These are phyloP conservation scores for Fusarium setosum DNA, from an alignment of 2,329 filamentous ascomycete species.

Conservation along the genomic window DNA sequence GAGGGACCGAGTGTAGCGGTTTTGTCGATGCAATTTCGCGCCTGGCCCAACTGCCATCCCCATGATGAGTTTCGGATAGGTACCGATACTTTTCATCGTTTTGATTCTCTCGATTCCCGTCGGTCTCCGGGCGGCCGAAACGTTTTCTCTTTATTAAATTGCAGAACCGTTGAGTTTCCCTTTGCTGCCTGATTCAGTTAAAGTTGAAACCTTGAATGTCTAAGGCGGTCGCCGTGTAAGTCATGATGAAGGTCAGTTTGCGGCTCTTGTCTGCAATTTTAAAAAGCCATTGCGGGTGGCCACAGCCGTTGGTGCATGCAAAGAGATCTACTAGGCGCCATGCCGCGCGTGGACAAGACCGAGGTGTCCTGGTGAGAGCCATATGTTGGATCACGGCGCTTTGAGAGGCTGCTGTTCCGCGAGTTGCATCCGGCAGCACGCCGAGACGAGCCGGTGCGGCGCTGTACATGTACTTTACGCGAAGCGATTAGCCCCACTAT, in stretches of 20 bases:
- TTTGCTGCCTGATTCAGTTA: constrained; percentile 12
- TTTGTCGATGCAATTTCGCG: constrained; percentile 39
- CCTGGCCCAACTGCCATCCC: constrained; percentile 31
- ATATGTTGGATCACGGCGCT: constrained; percentile 16
- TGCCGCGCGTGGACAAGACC: constrained; percentile 33
- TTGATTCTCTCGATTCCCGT: constrained; percentile 33
- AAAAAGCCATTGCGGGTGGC: constrained; percentile 23
- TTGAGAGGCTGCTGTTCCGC: constrained; percentile 15
- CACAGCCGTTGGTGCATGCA: constrained; percentile 37
- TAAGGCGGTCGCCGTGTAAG: constrained; percentile 12
- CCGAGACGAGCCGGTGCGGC: constrained; percentile 22
- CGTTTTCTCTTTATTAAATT: constrained; percentile 6
- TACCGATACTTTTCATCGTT: constrained; percentile 36
- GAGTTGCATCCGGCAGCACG: constrained; percentile 24
- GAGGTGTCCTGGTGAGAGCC: constrained; percentile 8
- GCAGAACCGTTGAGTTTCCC: constrained; percentile 25
- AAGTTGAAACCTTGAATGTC: constrained; percentile 18
- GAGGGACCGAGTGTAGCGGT: constrained; percentile 14
- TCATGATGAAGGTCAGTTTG: constrained; percentile 19
- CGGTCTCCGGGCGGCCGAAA: constrained; percentile 37
- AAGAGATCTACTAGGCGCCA: constrained; percentile 34
- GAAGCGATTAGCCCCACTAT: constrained; percentile 34
- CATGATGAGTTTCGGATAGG: constrained; percentile 32
- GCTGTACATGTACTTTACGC: constrained; percentile 28
- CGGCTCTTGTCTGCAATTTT: constrained; percentile 32